Percentiles rank a stretch among this genome's conserved stretches.
phyloP scores from a whole-genome alignment of 169 alveolate genomes.

The Theileria annulata region DNA sequence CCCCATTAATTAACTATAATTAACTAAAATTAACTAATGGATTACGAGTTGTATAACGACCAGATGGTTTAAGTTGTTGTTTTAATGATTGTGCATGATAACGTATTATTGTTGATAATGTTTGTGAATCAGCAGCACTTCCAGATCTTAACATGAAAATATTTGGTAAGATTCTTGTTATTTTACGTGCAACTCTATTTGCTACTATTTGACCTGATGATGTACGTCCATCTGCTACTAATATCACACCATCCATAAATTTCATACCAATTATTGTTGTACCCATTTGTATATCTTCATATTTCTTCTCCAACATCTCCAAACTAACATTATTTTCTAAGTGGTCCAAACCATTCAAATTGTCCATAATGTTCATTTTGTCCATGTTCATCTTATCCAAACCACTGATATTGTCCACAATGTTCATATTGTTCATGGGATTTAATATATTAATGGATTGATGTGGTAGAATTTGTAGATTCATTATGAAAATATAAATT shows the following conservation, averaged over 20 bases:
- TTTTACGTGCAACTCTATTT: constrained; percentile 89
- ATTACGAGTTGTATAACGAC: constrained; percentile 68
- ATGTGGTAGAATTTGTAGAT: too few relatives aligned
- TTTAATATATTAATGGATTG: too few relatives aligned
- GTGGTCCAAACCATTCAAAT: too few relatives aligned
- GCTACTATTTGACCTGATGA: constrained; percentile 90
- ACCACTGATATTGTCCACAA: too few relatives aligned
- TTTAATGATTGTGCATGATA: constrained; percentile 81
- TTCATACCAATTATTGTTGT: constrained; percentile 90
- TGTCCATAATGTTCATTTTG: not conserved
- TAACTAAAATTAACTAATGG: not conserved
- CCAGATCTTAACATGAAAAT: constrained; percentile 92
- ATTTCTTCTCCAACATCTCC: not conserved
- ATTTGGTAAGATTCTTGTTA: constrained; percentile 81
- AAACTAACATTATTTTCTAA: too few relatives aligned
- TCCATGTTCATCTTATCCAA: too few relatives aligned
- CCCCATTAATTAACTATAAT: too few relatives aligned
- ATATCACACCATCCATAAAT: constrained; percentile 88
- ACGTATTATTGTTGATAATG: constrained; percentile 78
- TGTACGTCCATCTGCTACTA: constrained; percentile 93
- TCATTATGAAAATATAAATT: too few relatives aligned
- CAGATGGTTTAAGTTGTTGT: constrained; percentile 78
- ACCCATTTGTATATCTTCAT: constrained; percentile 67
- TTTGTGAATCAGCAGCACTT: constrained; percentile 93
- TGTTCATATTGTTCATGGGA: too few relatives aligned